phyloP scores from a whole-genome alignment of 2,329 filamentous ascomycete genomes.

The Aspergillus sp. region DNA sequence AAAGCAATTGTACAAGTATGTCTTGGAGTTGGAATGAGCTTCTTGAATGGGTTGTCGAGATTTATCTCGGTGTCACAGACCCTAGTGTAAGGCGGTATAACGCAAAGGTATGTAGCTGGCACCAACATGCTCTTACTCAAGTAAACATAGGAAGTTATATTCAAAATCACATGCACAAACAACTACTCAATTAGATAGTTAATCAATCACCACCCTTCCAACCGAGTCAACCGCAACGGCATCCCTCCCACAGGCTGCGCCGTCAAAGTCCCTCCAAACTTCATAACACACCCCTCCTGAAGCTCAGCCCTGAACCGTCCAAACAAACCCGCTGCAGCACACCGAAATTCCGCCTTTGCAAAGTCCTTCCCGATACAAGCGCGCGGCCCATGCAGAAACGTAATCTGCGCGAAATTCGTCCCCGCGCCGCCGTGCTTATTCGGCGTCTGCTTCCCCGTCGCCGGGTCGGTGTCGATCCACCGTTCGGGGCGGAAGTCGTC shows the following conservation, averaged over 20 bases:
- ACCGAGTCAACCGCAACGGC: background rate
- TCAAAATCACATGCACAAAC: too few species aligned
- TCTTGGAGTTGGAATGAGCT: too few species aligned
- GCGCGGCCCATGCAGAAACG: background rate
- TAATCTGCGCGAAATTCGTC: background rate
- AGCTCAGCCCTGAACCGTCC: background rate
- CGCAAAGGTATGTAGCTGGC: too few species aligned
- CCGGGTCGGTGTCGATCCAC: background rate
- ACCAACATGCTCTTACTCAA: too few species aligned
- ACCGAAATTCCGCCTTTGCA: background rate
- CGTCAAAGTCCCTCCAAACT: background rate
- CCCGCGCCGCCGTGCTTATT: background rate
- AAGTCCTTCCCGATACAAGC: background rate
- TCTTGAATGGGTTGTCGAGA: too few species aligned
- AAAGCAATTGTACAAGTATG: too few species aligned
- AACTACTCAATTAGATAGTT: too few species aligned
- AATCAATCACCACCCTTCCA: background rate
- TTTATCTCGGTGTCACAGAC: too few species aligned
- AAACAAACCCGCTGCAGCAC: background rate
- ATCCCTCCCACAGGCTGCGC: background rate
- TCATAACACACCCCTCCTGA: background rate
- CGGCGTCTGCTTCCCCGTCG: background rate
- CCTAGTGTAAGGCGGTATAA: too few species aligned
- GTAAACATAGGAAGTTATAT: too few species aligned
- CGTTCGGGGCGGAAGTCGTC: background rate